phyloP scores from a whole-genome alignment of 106 monocot genomes.

The Dactylorhiza incarnata region DNA sequence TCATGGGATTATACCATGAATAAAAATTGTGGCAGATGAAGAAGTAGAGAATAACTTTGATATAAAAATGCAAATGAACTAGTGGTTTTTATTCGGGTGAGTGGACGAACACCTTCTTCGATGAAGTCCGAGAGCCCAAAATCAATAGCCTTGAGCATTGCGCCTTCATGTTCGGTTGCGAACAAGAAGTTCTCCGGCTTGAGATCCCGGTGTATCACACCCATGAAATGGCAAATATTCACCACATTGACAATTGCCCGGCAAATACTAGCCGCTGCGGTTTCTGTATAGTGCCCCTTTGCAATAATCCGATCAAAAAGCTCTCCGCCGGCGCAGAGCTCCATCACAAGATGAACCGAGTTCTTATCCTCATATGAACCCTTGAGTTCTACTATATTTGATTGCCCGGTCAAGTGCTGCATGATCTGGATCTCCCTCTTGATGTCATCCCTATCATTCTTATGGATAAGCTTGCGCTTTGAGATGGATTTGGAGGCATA shows the following conservation, averaged over 20 bases:
- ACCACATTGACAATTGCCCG: constrained; percentile 33
- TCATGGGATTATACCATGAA: too few species aligned
- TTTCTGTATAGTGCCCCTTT: constrained; percentile 37
- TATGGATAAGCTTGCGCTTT: constrained; percentile 25
- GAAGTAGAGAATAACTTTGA: too few species aligned
- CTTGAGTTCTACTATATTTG: constrained; percentile 42
- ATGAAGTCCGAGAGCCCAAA: constrained; percentile 37
- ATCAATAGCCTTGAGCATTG: constrained; percentile 33
- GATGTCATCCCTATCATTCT: constrained; percentile 30
- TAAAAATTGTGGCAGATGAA: too few species aligned
- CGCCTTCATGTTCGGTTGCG: constrained; percentile 17
- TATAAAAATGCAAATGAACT: neutral
- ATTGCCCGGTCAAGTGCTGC: constrained; percentile 33
- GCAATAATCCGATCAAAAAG: constrained; percentile 39
- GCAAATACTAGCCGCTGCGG: constrained; percentile 23
- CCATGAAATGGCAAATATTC: constrained; percentile 44
- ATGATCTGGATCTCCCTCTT: constrained; percentile 33
- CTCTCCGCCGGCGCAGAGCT: constrained; percentile 34
- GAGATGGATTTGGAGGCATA: constrained; percentile 38
- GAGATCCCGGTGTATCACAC: constrained; percentile 37
- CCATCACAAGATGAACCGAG: constrained; percentile 35
- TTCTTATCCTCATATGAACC: constrained; percentile 27
- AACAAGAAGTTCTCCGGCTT: constrained; percentile 46
- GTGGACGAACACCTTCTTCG: constrained; percentile 21
- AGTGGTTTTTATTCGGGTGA: neutral